A percentile compares a stretch with the other conserved stretches of the same genome.
Evolutionary conservation across 352 stramenopile genomes (phyloP).

Genomic region (Phytophthora meadii): DNA sequence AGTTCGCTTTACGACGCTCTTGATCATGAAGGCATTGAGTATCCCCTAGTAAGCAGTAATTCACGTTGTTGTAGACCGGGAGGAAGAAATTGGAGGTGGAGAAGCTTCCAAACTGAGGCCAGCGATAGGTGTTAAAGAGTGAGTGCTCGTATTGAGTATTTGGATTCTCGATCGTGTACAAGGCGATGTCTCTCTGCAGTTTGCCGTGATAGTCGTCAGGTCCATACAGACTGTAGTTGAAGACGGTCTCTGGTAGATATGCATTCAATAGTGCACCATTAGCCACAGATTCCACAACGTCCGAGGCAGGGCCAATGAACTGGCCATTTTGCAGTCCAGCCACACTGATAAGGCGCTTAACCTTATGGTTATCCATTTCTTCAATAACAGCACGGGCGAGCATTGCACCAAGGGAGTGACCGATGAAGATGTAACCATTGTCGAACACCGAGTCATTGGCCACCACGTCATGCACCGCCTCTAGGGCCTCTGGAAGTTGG

Average conservation of each 20-base stretch:
- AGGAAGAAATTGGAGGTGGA: conserved; percentile 35
- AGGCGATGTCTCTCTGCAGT: conserved; percentile 44
- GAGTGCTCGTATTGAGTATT: conserved; percentile 38
- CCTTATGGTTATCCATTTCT: conserved; percentile 58
- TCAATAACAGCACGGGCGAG: conserved; percentile 49
- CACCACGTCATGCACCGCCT: conserved; percentile 32
- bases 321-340: conserved; percentile 50
- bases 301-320: conserved; percentile 46
- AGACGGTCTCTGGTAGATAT: conserved; percentile 33
- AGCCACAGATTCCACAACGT: conserved; percentile 16
- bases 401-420: conserved; percentile 43
- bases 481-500: conserved; percentile 44
- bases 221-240: conserved; percentile 28
- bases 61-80: conserved; percentile 40
- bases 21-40: conserved; percentile 23
- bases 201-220: conserved; percentile 31
- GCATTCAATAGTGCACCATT: conserved; percentile 2
- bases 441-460: conserved; percentile 31
- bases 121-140: conserved; percentile 42
- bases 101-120: conserved; percentile 31
- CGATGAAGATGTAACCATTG: conserved; percentile 54
- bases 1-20: conserved; percentile 42
- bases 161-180: conserved; percentile 34
- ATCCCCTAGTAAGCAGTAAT: conserved; percentile 5
- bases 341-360: conserved; percentile 45